Base-by-base conservation (phyloP, 768 basidiomycete species). In the Nidularia pulvinata region DNA sequence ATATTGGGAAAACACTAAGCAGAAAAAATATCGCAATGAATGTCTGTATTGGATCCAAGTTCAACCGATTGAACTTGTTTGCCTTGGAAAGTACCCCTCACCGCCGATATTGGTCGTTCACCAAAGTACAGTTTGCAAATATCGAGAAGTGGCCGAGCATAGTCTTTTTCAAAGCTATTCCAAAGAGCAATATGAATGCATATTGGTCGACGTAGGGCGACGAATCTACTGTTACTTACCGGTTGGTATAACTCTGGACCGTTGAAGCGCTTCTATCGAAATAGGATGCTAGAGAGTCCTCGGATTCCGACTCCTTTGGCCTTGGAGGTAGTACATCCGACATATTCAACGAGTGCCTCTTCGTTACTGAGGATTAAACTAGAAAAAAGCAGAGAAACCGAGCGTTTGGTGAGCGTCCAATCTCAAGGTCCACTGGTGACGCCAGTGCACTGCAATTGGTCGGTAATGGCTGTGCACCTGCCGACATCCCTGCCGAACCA, bases 121-220 rank as follows among this genome's bases (percentile, higher is more conserved):
- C 58, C 53, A 19, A 57, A 61, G 37, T 58, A 50, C 2, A 49
- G 48, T 16, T 48, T 47, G 34, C 48, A 42, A 10, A 30, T 48
- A 22, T 55, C 46, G 9, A 62, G n/a, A 7, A 50, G 39, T 33
- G 66, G 66, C 14, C 55, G 59, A 2, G 48, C 55, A 46, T 61
- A 57, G 25, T 65, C 56, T n/a, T 53, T 54, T 50, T 68, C 66
- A n/a, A 63, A 47, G 13, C 66, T 68, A 47, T 39, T 39, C 7
- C 46, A 49, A 10, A 10, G 7, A 37, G 7, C 30, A 11, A 25
- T 25, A 22, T 45, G 7, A 10, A 10, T 43, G 9, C 37, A n/a
- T 39, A 16, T 6, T 14, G 11, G 10, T 14, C 6, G 6, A 25
- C 36, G 19, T 45, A 33, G 9, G 16, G 22, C 13, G n/a, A 2